phyloP scores from a whole-genome alignment of 306 rosid species.

The Bauhinia variegata region DNA sequence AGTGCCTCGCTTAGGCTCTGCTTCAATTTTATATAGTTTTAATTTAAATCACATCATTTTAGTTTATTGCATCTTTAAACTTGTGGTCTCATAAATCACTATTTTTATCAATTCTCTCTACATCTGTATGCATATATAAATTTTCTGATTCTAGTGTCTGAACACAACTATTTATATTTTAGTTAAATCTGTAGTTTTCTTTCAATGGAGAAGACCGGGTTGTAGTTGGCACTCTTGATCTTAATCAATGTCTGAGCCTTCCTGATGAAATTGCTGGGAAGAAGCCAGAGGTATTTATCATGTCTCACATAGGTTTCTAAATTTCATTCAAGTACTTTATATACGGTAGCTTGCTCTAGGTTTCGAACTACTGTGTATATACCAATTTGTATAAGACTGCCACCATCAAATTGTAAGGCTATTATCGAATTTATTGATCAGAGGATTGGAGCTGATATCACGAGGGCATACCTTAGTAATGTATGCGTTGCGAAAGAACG shows the following conservation, averaged over 20 bases:
- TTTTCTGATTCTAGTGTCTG: conserved; percentile 31
- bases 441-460: conserved; percentile 69
- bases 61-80: not conserved
- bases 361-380: conserved; percentile 9
- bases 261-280: conserved; percentile 86
- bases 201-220: conserved; percentile 70
- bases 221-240: conserved; percentile 79
- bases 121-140: not conserved
- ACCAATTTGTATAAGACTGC: conserved; percentile 18
- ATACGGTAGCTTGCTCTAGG: not conserved
- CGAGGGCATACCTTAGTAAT: conserved; percentile 91
- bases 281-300: conserved; percentile 72
- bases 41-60: not conserved
- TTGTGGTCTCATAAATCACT: not conserved
- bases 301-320: conserved; percentile 20
- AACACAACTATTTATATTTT: conserved; percentile 20
- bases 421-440: conserved; percentile 37
- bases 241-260: conserved; percentile 81
- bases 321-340: not conserved
- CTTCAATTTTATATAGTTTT: conserved; percentile 12
- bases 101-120: not conserved
- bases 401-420: conserved; percentile 3
- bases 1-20: not conserved
- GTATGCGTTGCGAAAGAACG: conserved; percentile 87
- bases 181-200: conserved; percentile 61